These are phyloP conservation scores for Musa troglodytarum DNA, from an alignment of 176 grass and related monocot genomes.

Conservation along the genomic window DNA sequence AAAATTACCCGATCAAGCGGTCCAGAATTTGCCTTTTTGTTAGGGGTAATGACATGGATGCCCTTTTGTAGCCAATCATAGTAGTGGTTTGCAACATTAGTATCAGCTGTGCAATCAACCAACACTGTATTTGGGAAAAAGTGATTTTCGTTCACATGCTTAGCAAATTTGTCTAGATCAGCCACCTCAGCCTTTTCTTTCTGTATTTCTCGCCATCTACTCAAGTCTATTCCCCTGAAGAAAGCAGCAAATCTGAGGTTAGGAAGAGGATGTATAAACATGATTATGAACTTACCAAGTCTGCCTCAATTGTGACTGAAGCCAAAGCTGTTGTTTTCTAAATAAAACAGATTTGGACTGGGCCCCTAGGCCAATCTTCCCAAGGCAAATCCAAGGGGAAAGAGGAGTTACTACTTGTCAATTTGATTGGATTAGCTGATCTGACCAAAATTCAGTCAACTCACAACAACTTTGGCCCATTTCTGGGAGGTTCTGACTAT, in stretches of 20 bases:
- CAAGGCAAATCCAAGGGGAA: no score
- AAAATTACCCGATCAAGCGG: constrained; percentile 76
- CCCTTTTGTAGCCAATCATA: constrained; percentile 87
- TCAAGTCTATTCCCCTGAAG: constrained; percentile 67
- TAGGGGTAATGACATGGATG: constrained; percentile 90
- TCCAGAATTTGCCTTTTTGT: constrained; percentile 97
- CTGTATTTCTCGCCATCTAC: constrained; percentile 54
- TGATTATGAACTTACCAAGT: background rate
- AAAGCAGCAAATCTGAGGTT: background rate
- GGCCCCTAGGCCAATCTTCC: no score
- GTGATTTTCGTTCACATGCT: constrained; percentile 78
- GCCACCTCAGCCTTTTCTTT: constrained; percentile 49
- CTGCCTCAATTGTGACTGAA: no score
- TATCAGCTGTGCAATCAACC: constrained; percentile 96
- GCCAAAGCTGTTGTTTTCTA: no score
- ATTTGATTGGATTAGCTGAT: no score
- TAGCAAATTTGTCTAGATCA: constrained; percentile 55
- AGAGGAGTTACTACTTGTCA: no score
- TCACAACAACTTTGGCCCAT: no score
- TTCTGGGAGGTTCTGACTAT: no score
- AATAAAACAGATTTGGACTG: no score
- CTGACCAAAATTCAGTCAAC: no score
- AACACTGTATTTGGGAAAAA: constrained; percentile 93
- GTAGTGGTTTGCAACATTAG: constrained; percentile 71
- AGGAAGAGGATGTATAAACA: constrained; percentile 9